These are phyloP conservation scores for Xylariales sp. DNA, from an alignment of 2,329 filamentous ascomycete species.

Conservation along the genomic window DNA sequence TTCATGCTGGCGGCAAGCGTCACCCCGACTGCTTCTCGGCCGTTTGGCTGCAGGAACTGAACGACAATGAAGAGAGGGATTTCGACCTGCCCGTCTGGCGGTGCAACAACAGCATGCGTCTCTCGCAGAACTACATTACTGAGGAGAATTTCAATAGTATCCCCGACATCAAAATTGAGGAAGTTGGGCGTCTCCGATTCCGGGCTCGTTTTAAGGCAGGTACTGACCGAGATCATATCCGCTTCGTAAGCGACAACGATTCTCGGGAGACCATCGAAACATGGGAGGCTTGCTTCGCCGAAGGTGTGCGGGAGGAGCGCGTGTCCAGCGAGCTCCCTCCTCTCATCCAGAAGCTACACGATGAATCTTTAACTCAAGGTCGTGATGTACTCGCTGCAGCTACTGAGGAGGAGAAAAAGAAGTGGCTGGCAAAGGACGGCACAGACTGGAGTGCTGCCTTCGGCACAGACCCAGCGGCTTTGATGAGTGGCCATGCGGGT, in stretches of 20 bases:
- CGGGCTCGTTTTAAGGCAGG: slow-evolving; percentile 80
- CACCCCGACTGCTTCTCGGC: slow-evolving; percentile 71
- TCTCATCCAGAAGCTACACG: slow-evolving; percentile 70
- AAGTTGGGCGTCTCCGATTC: slow-evolving; percentile 80
- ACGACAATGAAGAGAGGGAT: slow-evolving; percentile 71
- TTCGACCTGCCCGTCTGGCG: slow-evolving; percentile 91
- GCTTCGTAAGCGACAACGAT: slow-evolving; percentile 82
- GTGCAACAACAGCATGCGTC: slow-evolving; percentile 67
- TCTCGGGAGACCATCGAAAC: slow-evolving; percentile 89
- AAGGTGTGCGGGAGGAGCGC: slow-evolving; percentile 71
- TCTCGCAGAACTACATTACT: slow-evolving; percentile 91
- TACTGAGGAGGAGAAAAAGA: slow-evolving; percentile 65
- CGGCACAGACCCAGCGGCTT: slow-evolving; percentile 64
- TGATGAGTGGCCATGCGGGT: slow-evolving; percentile 29
- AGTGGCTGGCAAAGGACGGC: slow-evolving; percentile 75
- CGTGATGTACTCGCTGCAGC: slow-evolving; percentile 76
- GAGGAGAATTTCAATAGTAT: slow-evolving; percentile 66
- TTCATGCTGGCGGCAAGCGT: slow-evolving; percentile 66
- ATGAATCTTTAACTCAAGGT: slow-evolving; percentile 72
- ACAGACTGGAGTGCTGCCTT: slow-evolving; percentile 87
- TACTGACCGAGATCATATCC: slow-evolving; percentile 79
- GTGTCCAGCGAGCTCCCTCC: slow-evolving; percentile 73
- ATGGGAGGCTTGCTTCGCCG: slow-evolving; percentile 87
- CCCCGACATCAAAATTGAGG: slow-evolving; percentile 71
- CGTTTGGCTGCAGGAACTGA: slow-evolving; percentile 81